phyloP scores from a whole-genome alignment of 805 yeast species.

The Metschnikowia shivogae region DNA sequence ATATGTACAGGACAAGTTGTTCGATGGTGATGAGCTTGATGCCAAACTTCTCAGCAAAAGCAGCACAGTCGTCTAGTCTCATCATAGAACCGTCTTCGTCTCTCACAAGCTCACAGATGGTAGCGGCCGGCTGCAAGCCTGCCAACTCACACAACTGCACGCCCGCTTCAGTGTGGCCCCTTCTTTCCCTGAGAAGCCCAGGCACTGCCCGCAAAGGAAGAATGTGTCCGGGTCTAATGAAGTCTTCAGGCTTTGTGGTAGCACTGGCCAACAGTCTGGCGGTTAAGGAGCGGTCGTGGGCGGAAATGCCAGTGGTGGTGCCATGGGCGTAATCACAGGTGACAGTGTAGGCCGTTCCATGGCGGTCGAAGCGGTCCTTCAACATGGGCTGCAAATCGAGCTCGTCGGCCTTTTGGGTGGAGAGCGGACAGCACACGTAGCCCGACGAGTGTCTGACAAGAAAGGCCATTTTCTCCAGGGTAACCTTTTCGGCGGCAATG shows the following conservation, averaged over 20 bases:
- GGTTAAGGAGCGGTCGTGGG: constrained; percentile 88
- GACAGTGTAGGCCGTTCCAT: constrained; percentile 95
- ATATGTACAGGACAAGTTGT: constrained; percentile 55
- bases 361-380: constrained; percentile 62
- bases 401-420: constrained; percentile 71
- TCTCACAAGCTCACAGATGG: constrained; percentile 88
- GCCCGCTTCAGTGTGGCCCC: constrained; percentile 97
- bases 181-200: constrained; percentile 74
- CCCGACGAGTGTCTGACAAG: constrained; percentile 85
- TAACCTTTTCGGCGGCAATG: constrained; percentile 79
- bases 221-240: constrained; percentile 90
- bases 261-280: constrained; percentile 67
- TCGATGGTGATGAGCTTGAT: constrained; percentile 78
- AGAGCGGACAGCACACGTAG: constrained; percentile 87
- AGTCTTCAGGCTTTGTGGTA: constrained; percentile 52
- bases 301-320: constrained; percentile 95
- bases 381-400: constrained; percentile 79
- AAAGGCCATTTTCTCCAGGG: constrained; percentile 90
- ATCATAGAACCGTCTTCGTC: constrained; percentile 95
- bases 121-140: constrained; percentile 80
- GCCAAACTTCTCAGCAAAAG: constrained; percentile 57
- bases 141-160: constrained; percentile 79
- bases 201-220: constrained; percentile 88
- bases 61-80: constrained; percentile 80
- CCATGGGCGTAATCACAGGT: constrained; percentile 84